Evolutionary conservation across 2,329 filamentous ascomycete genomes (phyloP), one percentile per base, ranked within the genome.

Genomic region (Rhexocercosporidium sp.): DNA sequence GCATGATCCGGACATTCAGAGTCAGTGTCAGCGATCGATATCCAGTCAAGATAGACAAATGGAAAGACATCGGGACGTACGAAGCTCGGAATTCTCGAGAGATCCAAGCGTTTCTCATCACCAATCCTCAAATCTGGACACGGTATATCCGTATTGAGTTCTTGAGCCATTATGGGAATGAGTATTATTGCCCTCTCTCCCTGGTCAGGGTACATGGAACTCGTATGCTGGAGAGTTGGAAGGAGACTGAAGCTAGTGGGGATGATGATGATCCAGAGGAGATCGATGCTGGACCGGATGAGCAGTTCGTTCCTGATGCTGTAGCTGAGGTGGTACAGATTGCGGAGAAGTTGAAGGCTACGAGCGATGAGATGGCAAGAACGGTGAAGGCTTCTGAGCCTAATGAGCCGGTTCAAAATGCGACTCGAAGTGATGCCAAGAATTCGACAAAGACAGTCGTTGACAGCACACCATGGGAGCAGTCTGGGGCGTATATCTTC

Each of bases 181-280:
- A 99, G 77, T 99, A 92, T 78, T 99, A 97, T 78, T 99, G 96
- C 75, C 96, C 96, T 0, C 83, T 99, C 18, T 97, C 95, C 68
- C 81, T 99, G 20, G 83, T 99, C 62, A 88, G 96, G 64, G 92
- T 99, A 5, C 96, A 99, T 79, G 96, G 96, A 7, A 97, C 89
- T 22, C 91, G 95, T 0, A 96, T 97, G 83, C 92, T 99, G 89
- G 98, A 74, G 94, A 99, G 77, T 94, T 95, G 75, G 65, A 93
- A 95, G 76, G 92, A 97, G 64, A 90, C 92, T 65, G 93, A 96
- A 71, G 82, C 85, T 18, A 86, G 87, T 64, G 86, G 90, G n/a
- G 88, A 91, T 18, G 86, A 87, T 37, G 80, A 82, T 51, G 82
- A 84, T 53, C 79, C 82, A 16, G 81, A 78, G 12, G 73, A 76